A percentile compares a stretch with the other conserved stretches of the same genome.
Conservation (phyloP, 2,329 filamentous ascomycete genomes). For the Curvularia eragrostidis region DNA sequence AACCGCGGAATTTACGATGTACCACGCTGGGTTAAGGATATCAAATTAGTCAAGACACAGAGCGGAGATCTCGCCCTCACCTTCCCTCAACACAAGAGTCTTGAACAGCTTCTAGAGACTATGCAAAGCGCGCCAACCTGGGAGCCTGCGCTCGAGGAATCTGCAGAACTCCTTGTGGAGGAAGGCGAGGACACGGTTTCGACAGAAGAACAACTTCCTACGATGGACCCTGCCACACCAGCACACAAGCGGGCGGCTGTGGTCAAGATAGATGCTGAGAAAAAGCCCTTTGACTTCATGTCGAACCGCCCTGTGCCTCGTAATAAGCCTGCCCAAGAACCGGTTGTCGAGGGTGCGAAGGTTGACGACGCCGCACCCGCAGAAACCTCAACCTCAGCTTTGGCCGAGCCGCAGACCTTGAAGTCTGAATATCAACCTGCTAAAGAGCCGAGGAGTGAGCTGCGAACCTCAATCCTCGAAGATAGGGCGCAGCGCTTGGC, state of each 20-base stretch:
- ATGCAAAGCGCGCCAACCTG: slow-evolving; percentile 33
- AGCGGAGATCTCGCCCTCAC: slow-evolving; percentile 32
- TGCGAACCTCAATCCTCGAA: slow-evolving; percentile 24
- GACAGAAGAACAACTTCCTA: slow-evolving; percentile 21
- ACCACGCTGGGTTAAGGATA: slow-evolving; percentile 39
- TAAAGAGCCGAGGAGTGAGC: slow-evolving; percentile 11
- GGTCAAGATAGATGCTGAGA: slow-evolving; percentile 37
- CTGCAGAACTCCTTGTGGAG: slow-evolving; percentile 31
- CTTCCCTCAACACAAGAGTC: slow-evolving; percentile 29
- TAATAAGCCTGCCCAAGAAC: slow-evolving; percentile 32
- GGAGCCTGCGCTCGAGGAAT: slow-evolving; percentile 18
- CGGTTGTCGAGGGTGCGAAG: slow-evolving; percentile 51
- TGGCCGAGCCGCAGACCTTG: neutral
- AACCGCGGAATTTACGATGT: slow-evolving; percentile 39
- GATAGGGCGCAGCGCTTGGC: slow-evolving; percentile 23
- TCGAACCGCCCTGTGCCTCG: slow-evolving; percentile 44
- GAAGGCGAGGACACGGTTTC: slow-evolving; percentile 26
- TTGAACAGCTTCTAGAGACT: slow-evolving; percentile 30
- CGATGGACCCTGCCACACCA: slow-evolving; percentile 39
- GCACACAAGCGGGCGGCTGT: slow-evolving; percentile 35
- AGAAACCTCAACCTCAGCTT: neutral
- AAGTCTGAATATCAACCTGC: slow-evolving; percentile 5
- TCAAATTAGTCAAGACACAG: slow-evolving; percentile 32
- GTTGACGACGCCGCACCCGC: slow-evolving; percentile 15
- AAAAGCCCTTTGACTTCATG: slow-evolving; percentile 48